Percentiles rank a stretch among this genome's conserved stretches.
These are phyloP conservation scores for Malassezia nana DNA, from an alignment of 1,284 basidiomycete genomes.

Conservation along the genomic window DNA sequence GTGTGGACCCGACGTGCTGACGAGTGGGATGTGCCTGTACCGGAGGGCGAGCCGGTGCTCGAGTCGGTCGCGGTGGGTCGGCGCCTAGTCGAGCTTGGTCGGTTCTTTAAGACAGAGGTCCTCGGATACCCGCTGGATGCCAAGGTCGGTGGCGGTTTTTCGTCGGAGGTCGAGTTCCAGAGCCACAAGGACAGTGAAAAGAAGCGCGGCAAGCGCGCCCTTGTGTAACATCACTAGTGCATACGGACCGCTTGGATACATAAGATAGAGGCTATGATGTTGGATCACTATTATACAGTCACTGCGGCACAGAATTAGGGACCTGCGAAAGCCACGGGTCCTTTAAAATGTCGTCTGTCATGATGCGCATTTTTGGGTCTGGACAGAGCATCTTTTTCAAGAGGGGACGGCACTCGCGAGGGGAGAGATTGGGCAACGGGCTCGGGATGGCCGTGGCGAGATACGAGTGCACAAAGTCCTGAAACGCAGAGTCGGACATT, in stretches of 20 bases:
- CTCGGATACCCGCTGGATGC: slow-evolving; percentile 67
- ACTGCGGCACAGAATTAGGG: slow-evolving; percentile 5
- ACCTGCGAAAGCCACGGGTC: slow-evolving; percentile 63
- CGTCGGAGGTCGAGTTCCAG: slow-evolving; percentile 45
- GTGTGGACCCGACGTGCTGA: slow-evolving; percentile 74
- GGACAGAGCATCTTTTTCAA: slow-evolving; percentile 94
- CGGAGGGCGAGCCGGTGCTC: slow-evolving; percentile 32
- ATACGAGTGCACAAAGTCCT: slow-evolving; percentile 67
- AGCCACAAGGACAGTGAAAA: slow-evolving; percentile 58
- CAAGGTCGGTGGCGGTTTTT: slow-evolving; percentile 62
- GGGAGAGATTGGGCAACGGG: slow-evolving; percentile 70
- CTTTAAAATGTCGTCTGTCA: slow-evolving; percentile 72
- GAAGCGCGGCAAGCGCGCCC: slow-evolving; percentile 60
- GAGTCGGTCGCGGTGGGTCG: slow-evolving; percentile 58
- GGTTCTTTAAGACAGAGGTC: slow-evolving; percentile 82
- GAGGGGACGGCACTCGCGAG: slow-evolving; percentile 70
- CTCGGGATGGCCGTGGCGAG: slow-evolving; percentile 49
- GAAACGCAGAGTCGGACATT: slow-evolving; percentile 68
- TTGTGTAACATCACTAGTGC: slow-evolving; percentile 1
- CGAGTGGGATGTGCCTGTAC: slow-evolving; percentile 56
- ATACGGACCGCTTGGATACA: background rate
- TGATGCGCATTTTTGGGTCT: slow-evolving; percentile 67
- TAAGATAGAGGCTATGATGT: background rate
- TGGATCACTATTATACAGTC: slow-evolving; percentile 11
- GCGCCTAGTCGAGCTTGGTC: slow-evolving; percentile 64